Percentiles rank a stretch among this genome's conserved stretches.
These are phyloP conservation scores for Vitis riparia DNA, from an alignment of 164 flowering plant species.

Conservation along the genomic window DNA sequence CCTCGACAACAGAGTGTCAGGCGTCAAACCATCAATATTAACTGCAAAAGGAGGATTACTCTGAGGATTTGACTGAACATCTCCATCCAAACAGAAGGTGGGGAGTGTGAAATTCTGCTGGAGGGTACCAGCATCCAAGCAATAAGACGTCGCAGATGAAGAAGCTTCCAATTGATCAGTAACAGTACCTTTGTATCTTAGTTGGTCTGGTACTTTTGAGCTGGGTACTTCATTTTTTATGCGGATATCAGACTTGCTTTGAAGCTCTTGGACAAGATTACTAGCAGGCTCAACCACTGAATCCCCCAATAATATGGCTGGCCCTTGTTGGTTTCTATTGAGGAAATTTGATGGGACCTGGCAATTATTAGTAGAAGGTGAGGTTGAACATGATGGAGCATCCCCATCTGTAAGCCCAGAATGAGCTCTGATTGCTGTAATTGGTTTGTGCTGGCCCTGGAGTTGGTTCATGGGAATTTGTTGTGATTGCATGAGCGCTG, in stretches of 20 bases:
- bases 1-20: conserved; percentile 78
- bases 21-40: conserved; percentile 63
- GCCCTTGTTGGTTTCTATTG: conserved; percentile 51
- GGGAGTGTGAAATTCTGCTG: conserved; percentile 64
- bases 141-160: conserved; percentile 80
- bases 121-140: conserved; percentile 69
- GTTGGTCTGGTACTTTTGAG: conserved; percentile 55
- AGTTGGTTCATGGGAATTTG: conserved; percentile 46
- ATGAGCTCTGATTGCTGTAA: conserved; percentile 33
- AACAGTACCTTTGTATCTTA: conserved; percentile 42
- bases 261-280: conserved; percentile 56
- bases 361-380: conserved; percentile 75
- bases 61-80: conserved; percentile 62
- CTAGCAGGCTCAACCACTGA: conserved; percentile 41
- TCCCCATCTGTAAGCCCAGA: conserved; percentile 74
- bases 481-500: conserved; percentile 41
- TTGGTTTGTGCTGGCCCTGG: conserved; percentile 47
- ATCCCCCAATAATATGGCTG: conserved; percentile 37
- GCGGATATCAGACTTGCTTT: conserved; percentile 47
- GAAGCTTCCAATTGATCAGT: conserved; percentile 79
- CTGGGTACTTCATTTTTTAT: conserved; percentile 52
- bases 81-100: conserved; percentile 62
- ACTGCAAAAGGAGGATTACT: conserved; percentile 60
- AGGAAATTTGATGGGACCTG: conserved; percentile 50
- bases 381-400: conserved; percentile 85